Evolutionary conservation across 345 rosid species (phyloP).

Genomic region (Arabidopsis arenosa): DNA sequence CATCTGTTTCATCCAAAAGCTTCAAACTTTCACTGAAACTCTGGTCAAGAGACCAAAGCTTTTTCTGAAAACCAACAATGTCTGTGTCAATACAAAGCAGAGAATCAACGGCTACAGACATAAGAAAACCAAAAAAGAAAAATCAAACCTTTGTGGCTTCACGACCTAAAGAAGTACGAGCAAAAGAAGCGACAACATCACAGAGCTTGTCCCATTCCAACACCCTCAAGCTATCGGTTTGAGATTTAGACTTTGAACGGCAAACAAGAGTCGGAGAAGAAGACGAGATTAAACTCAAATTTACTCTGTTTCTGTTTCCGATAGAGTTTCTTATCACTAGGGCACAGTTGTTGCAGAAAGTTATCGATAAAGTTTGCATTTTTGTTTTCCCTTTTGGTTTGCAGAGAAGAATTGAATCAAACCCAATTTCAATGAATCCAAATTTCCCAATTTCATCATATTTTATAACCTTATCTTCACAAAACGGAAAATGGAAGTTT

Average conservation of each 20-base stretch:
- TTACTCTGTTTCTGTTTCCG: constrained; percentile 27
- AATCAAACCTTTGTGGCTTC: constrained; percentile 63
- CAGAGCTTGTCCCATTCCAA: constrained; percentile 95
- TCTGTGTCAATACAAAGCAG: constrained; percentile 18
- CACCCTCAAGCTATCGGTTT: constrained; percentile 61
- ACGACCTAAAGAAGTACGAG: constrained; percentile 77
- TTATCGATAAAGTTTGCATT: constrained; percentile 38
- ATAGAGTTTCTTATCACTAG: constrained; percentile 29
- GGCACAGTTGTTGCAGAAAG: constrained; percentile 33
- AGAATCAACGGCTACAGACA: not conserved
- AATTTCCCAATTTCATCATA: constrained; percentile 12
- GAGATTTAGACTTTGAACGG: constrained; percentile 46
- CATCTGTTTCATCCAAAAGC: constrained; percentile 80
- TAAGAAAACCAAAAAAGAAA: not conserved
- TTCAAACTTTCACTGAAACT: constrained; percentile 69
- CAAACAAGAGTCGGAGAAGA: constrained; percentile 32
- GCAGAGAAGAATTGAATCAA: constrained; percentile 1
- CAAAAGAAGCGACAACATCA: constrained; percentile 77
- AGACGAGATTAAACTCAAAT: constrained; percentile 19
- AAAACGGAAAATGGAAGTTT: not conserved
- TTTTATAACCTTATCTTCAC: constrained; percentile 23
- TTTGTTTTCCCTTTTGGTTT: not conserved
- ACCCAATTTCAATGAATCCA: constrained; percentile 6
- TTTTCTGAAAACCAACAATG: constrained; percentile 44
- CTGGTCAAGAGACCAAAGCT: constrained; percentile 66